phyloP scores from a whole-genome alignment of 495 filamentous ascomycete genomes.

The Tuber umbilicatum region DNA sequence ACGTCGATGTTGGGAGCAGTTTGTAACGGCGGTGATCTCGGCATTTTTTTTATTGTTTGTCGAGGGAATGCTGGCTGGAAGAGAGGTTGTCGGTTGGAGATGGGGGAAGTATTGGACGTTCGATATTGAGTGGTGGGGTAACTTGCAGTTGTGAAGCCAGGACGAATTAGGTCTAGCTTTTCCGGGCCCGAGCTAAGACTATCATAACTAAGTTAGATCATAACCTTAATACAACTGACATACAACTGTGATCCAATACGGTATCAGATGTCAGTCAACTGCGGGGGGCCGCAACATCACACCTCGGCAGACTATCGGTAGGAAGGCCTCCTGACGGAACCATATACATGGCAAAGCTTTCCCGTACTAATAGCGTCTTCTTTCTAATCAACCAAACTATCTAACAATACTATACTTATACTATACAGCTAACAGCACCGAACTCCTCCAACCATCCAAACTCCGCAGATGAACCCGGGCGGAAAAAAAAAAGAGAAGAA shows the following conservation, averaged over 20 bases:
- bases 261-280: neutral
- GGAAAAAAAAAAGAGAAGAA: too few species aligned
- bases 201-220: neutral
- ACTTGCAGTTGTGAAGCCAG: neutral
- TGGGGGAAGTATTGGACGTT: neutral
- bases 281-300: neutral
- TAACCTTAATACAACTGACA: neutral
- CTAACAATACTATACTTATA: neutral
- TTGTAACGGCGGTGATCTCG: neutral
- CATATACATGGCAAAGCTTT: neutral
- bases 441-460: neutral
- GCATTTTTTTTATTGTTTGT: neutral
- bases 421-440: neutral
- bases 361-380: neutral
- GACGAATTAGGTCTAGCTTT: neutral
- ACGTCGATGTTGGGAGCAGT: constrained; percentile 17
- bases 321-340: neutral
- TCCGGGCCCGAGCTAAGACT: neutral
- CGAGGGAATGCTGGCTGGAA: neutral
- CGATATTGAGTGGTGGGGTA: neutral
- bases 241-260: neutral
- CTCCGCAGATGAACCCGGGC: neutral
- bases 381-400: neutral
- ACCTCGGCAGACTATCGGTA: neutral
- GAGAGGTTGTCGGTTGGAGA: neutral